phyloP scores from a whole-genome alignment of 768 basidiomycete species.

The Cystobasidiopsis lactophilus region DNA sequence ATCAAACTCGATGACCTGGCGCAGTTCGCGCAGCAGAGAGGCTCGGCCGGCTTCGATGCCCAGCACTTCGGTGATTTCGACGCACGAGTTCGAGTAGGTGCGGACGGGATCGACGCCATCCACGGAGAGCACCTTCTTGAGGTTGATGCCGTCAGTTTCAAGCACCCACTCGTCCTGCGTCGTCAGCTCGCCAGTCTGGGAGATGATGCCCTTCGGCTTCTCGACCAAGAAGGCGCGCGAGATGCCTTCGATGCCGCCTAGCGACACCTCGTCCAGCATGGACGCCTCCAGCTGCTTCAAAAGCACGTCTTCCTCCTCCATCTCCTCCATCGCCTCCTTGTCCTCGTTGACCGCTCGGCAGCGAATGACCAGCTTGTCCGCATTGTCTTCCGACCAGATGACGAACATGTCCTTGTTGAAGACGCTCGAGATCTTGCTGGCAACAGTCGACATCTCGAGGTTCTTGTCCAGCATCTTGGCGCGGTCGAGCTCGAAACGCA shows the following conservation, averaged over 20 bases:
- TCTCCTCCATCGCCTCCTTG: slow-evolving; percentile 62
- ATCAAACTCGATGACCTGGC: slow-evolving; percentile 93
- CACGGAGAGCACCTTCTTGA: slow-evolving; percentile 83
- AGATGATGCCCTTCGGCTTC: slow-evolving; percentile 52
- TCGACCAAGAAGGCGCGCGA: slow-evolving; percentile 80
- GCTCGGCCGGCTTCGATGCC: slow-evolving; percentile 94
- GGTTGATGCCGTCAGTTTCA: slow-evolving; percentile 89
- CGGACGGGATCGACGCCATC: slow-evolving; percentile 83
- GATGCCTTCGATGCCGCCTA: slow-evolving; percentile 80
- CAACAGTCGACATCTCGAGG: slow-evolving; percentile 82
- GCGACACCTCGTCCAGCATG: slow-evolving; percentile 80
- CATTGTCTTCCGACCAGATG: slow-evolving; percentile 97
- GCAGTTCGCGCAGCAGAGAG: slow-evolving; percentile 79
- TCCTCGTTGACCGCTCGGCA: slow-evolving; percentile 67
- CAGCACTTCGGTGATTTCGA: slow-evolving; percentile 77
- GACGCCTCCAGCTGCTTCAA: slow-evolving; percentile 86
- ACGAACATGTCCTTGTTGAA: slow-evolving; percentile 93
- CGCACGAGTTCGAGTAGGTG: slow-evolving; percentile 91
- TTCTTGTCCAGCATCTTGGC: slow-evolving; percentile 96
- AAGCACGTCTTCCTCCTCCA: slow-evolving; percentile 55
- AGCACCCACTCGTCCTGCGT: slow-evolving; percentile 61
- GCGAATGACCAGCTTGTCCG: slow-evolving; percentile 87
- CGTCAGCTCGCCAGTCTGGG: slow-evolving; percentile 36
- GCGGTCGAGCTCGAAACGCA: slow-evolving; percentile 88
- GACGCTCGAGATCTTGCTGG: slow-evolving; percentile 72